Base-by-base conservation (phyloP, 129 eudicot genomes). In the Centaurea solstitialis region DNA sequence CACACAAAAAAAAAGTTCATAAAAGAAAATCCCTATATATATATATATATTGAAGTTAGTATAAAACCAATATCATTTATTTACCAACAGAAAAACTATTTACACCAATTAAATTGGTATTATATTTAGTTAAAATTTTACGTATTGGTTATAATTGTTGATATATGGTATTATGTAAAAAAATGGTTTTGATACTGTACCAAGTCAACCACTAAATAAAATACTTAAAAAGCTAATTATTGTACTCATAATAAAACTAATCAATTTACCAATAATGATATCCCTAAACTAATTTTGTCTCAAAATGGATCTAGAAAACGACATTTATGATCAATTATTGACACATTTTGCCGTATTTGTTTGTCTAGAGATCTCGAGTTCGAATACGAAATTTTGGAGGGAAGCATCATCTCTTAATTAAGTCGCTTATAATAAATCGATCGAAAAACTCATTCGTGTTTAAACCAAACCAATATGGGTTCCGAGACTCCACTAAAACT, bases 401-500 rank as follows among this genome's bases (percentile, higher is more conserved):
- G 41, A 62, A 64, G 10, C 68, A 64, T 20, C 15, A 1, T 21
- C 75, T 71, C 30, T 4, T 38, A 71, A 38, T 4, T 38, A 71
- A 71, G 30, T 20, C 20, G 65, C 7, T 57, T 57, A 57, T 57
- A 17, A 17, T 57, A 57, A 57, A 57, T 57, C 9, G 3, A n/a
- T n/a, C 23, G 9, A 17, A n/a, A 57, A 57, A 5, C 9, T n/a
- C 65, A 17, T 57, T 57, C 65, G 3, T 57, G 9, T 57, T 57
- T 17, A n/a, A 57, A 57, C 7, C 1, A 35, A 71, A 13, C 57
- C 9, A 57, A n/a, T 33, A 76, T 73, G 83, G 85, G 89, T 71
- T 81, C 90, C 3, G 82, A 85, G 64, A 79, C 23, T 30, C 81
- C 73, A 38, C 84, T 76, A 22, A 80, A 64, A 75, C 90, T 91